Percentiles rank a stretch among this genome's conserved stretches.
Conservation (phyloP, 139 green algal genomes). For the Micromonas commoda region DNA sequence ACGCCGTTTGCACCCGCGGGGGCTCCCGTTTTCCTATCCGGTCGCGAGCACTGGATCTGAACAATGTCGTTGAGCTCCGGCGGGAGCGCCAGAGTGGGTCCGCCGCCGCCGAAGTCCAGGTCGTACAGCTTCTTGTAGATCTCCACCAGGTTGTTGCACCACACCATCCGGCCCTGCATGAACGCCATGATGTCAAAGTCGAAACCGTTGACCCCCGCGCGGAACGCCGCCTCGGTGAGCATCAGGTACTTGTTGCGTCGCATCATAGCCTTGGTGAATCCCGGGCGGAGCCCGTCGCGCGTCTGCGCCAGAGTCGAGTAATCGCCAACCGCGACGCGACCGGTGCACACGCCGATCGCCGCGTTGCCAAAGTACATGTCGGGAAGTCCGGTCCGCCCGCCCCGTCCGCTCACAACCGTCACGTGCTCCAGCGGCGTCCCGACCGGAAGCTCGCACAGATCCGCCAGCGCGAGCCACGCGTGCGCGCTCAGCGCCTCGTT, state of each 20-base stretch:
- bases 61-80: conserved; percentile 25
- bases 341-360: not conserved
- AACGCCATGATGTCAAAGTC: conserved; percentile 19
- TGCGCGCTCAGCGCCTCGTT: conserved; percentile 22
- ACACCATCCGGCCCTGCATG: conserved; percentile 6
- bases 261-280: conserved; percentile 1
- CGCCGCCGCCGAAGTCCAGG: conserved; percentile 2
- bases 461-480: not conserved
- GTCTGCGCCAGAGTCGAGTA: not conserved
- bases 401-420: conserved; percentile 6
- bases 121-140: conserved; percentile 26
- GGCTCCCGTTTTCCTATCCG: not conserved
- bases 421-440: conserved; percentile 7
- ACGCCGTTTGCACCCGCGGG: conserved; percentile 7
- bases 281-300: not conserved
- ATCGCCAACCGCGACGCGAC: not conserved
- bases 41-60: conserved; percentile 16
- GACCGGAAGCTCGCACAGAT: not conserved
- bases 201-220: conserved; percentile 8
- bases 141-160: conserved; percentile 21
- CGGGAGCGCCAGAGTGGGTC: not conserved
- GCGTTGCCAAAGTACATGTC: conserved; percentile 25
- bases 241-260: conserved; percentile 10
- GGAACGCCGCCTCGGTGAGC: conserved; percentile 20
- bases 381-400: not conserved